A percentile compares a stretch with the other conserved stretches of the same genome.
Evolutionary conservation across 2,329 filamentous ascomycete genomes (phyloP).

Genomic region (Fusarium continuum): DNA sequence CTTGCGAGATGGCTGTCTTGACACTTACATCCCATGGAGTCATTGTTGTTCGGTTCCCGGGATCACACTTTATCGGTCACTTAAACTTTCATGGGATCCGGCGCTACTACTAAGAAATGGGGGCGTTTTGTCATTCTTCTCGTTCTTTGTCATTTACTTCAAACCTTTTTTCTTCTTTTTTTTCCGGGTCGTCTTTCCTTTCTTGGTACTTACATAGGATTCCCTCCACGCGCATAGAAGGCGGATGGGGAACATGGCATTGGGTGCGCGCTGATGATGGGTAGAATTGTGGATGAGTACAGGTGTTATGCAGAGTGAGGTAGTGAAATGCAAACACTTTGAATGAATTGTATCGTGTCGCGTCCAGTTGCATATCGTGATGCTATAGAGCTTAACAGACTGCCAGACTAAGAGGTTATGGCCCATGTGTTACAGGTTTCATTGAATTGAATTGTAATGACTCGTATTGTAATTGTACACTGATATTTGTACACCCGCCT

Average conservation of each 20-base stretch:
- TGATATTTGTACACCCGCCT: constrained; percentile 38
- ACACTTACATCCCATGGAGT: constrained; percentile 12
- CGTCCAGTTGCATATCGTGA: background rate
- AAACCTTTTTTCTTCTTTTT: constrained; percentile 7
- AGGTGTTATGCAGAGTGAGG: constrained; percentile 35
- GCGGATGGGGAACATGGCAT: constrained; percentile 16
- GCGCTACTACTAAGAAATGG: constrained; percentile 43
- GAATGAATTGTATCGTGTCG: constrained; percentile 10
- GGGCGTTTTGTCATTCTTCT: constrained; percentile 32
- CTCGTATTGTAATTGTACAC: constrained; percentile 40
- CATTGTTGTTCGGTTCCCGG: constrained; percentile 28
- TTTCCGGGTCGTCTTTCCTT: constrained; percentile 24
- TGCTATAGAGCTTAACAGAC: background rate
- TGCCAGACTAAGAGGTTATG: background rate
- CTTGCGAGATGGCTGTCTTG: constrained; percentile 1
- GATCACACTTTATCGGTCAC: constrained; percentile 27
- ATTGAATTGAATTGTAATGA: constrained; percentile 20
- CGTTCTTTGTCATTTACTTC: constrained; percentile 25
- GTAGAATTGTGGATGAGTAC: constrained; percentile 24
- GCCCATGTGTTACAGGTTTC: background rate
- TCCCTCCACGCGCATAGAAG: constrained; percentile 18
- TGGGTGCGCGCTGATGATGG: constrained; percentile 36
- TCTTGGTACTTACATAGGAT: constrained; percentile 11
- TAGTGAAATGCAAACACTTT: constrained; percentile 42
- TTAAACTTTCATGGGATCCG: constrained; percentile 41